These are phyloP conservation scores for Porodaedalea pini DNA, from an alignment of 1,284 basidiomycete genomes.

Conservation along the genomic window DNA sequence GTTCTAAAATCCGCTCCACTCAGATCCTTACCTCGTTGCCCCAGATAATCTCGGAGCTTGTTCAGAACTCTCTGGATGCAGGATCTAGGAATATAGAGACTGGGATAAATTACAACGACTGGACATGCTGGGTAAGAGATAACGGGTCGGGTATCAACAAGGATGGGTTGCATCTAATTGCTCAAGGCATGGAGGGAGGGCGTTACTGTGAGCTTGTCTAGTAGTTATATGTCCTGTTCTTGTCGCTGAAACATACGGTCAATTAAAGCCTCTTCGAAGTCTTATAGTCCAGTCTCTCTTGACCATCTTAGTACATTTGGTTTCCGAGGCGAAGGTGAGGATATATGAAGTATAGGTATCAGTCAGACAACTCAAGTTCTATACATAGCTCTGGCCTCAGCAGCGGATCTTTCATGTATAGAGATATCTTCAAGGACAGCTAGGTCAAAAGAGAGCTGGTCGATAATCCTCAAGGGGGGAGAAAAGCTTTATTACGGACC, in stretches of 20 bases:
- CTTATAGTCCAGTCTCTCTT: slow-evolving; percentile 48
- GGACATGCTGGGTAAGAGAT: slow-evolving; percentile 81
- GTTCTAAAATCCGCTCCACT: slow-evolving; percentile 70
- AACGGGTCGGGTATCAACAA: slow-evolving; percentile 73
- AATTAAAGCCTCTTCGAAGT: slow-evolving; percentile 65
- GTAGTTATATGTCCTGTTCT: background rate
- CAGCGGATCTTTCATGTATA: slow-evolving; percentile 67
- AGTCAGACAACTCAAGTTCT: background rate
- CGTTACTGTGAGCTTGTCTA: slow-evolving; percentile 58
- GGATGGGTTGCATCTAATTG: slow-evolving; percentile 54
- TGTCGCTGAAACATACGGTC: background rate
- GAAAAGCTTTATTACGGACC: slow-evolving; percentile 66
- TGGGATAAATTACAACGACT: slow-evolving; percentile 63
- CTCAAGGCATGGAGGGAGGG: slow-evolving; percentile 45
- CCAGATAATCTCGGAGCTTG: slow-evolving; percentile 75
- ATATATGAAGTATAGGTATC: background rate
- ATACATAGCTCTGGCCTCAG: slow-evolving; percentile 71
- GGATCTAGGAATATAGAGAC: slow-evolving; percentile 57
- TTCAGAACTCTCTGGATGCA: slow-evolving; percentile 84
- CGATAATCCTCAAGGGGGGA: slow-evolving; percentile 46
- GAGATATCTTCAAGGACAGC: slow-evolving; percentile 74
- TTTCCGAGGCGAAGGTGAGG: slow-evolving; percentile 83
- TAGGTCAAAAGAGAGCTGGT: slow-evolving; percentile 40
- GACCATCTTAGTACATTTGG: slow-evolving; percentile 68
- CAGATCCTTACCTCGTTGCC: slow-evolving; percentile 79